Evolutionary conservation across 495 filamentous ascomycete species (phyloP).

Genomic region (Collariella sp.): DNA sequence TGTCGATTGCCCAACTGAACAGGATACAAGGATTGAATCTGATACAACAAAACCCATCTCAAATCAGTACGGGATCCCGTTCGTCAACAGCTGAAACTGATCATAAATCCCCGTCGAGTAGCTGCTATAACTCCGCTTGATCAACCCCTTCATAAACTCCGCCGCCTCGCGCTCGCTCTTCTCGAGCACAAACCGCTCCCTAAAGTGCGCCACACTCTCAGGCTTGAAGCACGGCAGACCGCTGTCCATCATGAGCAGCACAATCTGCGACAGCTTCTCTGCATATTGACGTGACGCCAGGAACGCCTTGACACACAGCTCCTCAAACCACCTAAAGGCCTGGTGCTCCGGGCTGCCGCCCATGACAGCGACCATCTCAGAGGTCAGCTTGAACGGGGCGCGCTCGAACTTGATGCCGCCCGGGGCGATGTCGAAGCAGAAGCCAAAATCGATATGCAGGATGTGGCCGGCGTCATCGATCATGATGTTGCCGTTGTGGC

Average conservation of each 20-base stretch:
- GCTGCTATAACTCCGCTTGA: conserved; percentile 79
- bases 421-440: conserved; percentile 98
- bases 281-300: conserved; percentile 80
- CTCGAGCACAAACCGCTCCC: conserved; percentile 86
- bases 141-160: conserved; percentile 81
- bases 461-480: conserved; percentile 94
- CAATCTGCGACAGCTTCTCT: conserved; percentile 79
- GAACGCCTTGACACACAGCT: conserved; percentile 91
- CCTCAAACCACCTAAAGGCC: conserved; percentile 91
- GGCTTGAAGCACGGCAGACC: conserved; percentile 98
- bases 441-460: conserved; percentile 98
- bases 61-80: conserved; percentile 82
- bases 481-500: conserved; percentile 99
- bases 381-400: conserved; percentile 94
- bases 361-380: conserved; percentile 98
- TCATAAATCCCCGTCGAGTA: conserved; percentile 90
- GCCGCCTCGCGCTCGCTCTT: conserved; percentile 91
- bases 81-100: conserved; percentile 92
- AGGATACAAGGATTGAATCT: no score
- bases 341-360: conserved; percentile 77
- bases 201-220: conserved; percentile 85
- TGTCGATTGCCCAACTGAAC: no score
- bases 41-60: no score
- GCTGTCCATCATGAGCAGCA: conserved; percentile 90
- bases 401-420: conserved; percentile 95